These are phyloP conservation scores for Aspergillus tanneri DNA, from an alignment of 2,329 filamentous ascomycete genomes.

Conservation along the genomic window DNA sequence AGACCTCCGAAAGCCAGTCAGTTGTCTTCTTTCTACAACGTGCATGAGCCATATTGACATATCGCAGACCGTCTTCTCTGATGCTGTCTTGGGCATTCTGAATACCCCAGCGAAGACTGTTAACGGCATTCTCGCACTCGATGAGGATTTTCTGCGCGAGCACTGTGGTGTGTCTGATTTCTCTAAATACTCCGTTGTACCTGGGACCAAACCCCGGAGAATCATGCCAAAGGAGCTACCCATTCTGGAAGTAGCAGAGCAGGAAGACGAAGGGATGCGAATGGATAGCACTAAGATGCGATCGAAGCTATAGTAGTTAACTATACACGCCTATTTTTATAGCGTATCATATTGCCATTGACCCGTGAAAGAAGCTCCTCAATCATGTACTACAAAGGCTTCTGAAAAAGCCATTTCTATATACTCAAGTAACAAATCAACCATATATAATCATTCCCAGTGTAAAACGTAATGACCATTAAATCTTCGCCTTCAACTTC, in stretches of 20 bases:
- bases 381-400: no score
- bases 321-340: no score
- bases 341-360: no score
- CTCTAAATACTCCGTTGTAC: slow-evolving; percentile 67
- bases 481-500: slow-evolving; percentile 17
- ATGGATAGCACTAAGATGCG: slow-evolving; percentile 61
- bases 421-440: background rate
- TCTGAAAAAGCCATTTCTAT: no score
- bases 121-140: slow-evolving; percentile 70
- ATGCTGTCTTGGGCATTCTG: slow-evolving; percentile 73
- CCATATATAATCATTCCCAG: no score
- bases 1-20: slow-evolving; percentile 62
- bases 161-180: slow-evolving; percentile 68
- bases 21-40: slow-evolving; percentile 9
- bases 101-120: slow-evolving; percentile 58
- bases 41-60: background rate
- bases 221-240: slow-evolving; percentile 76
- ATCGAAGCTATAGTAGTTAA: slow-evolving; percentile 24
- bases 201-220: slow-evolving; percentile 62
- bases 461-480: background rate
- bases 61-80: slow-evolving; percentile 67
- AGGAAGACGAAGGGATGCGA: slow-evolving; percentile 73
- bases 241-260: slow-evolving; percentile 69
- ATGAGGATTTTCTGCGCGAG: slow-evolving; percentile 75
- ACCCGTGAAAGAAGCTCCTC: no score